A percentile compares a stretch with the other conserved stretches of the same genome.
phyloP scores from a whole-genome alignment of 164 flowering plant species.

The Stephania cephalantha region DNA sequence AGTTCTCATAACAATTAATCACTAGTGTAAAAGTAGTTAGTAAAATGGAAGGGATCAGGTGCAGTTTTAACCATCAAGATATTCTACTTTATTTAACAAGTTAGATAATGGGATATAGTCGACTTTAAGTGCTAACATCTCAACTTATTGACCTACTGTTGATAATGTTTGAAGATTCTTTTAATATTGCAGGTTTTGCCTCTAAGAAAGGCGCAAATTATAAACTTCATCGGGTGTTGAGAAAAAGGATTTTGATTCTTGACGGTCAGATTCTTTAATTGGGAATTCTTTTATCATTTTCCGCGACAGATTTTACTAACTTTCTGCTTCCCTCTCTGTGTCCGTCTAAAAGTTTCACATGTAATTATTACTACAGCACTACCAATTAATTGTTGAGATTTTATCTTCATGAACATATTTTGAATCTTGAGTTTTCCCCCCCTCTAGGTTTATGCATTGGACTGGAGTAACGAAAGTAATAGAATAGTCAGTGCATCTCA shows the following conservation, averaged over 20 bases:
- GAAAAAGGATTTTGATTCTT: not conserved
- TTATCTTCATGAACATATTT: not conserved
- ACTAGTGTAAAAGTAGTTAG: not conserved
- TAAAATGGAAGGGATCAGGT: no score
- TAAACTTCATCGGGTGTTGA: not conserved
- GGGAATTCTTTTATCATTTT: not conserved
- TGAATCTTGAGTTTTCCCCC: not conserved
- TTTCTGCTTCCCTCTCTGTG: not conserved
- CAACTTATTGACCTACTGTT: not conserved
- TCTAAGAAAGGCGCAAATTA: not conserved
- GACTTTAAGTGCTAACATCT: not conserved
- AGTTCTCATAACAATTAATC: not conserved
- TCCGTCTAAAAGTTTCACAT: not conserved
- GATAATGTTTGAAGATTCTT: not conserved
- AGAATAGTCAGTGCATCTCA: conserved; percentile 97
- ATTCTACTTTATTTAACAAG: no score
- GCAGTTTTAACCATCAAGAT: no score
- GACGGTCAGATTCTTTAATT: not conserved
- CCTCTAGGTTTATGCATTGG: conserved; percentile 77
- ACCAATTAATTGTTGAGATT: not conserved
- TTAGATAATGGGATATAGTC: not conserved
- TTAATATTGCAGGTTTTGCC: not conserved
- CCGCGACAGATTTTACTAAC: not conserved
- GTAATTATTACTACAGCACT: not conserved
- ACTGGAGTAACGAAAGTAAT: conserved; percentile 83